Evolutionary conservation across 2,329 filamentous ascomycete genomes (phyloP).

Genomic region (Nemania bipapillata): DNA sequence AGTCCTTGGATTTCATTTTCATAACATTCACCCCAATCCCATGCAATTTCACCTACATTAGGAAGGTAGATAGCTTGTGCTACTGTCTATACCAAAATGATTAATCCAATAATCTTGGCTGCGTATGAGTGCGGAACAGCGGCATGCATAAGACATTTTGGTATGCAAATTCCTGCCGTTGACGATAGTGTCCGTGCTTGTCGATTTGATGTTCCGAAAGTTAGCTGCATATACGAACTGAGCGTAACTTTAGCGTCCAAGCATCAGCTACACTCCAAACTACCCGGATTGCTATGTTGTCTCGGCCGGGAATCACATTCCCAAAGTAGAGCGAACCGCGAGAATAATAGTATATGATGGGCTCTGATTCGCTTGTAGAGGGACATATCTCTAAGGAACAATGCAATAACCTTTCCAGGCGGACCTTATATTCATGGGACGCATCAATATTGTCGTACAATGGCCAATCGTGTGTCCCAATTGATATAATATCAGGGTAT

Average conservation of each 20-base stretch:
- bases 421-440: too few species aligned
- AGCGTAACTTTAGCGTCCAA: neutral
- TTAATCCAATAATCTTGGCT: neutral
- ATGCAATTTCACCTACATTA: neutral
- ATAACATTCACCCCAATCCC: too few species aligned
- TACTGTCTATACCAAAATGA: neutral
- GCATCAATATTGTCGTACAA: too few species aligned
- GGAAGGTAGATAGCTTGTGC: neutral
- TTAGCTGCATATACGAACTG: neutral
- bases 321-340: neutral
- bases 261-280: neutral
- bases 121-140: neutral
- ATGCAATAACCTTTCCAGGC: too few species aligned
- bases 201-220: neutral
- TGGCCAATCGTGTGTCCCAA: too few species aligned
- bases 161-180: neutral
- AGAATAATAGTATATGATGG: neutral
- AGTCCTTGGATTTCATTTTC: too few species aligned
- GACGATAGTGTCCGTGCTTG: neutral
- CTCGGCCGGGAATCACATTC: neutral
- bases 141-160: neutral
- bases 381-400: too few species aligned
- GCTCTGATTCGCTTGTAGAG: too few species aligned
- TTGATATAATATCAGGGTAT: too few species aligned
- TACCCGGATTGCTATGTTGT: neutral